A percentile compares a stretch with the other conserved stretches of the same genome.
phyloP scores from a whole-genome alignment of 139 green algal species.

The Trebouxia sp. region DNA sequence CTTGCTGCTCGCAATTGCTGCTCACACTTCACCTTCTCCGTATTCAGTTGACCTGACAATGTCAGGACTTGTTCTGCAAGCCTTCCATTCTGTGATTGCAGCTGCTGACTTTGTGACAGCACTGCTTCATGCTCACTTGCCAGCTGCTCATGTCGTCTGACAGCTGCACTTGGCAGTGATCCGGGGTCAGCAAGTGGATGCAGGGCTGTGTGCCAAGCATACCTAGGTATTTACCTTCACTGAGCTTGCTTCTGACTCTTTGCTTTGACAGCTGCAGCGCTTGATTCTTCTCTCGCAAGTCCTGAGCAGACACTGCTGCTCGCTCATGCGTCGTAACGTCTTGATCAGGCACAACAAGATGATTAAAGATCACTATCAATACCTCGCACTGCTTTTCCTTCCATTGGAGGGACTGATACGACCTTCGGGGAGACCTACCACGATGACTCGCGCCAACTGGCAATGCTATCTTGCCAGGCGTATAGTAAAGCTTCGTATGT shows the following conservation, averaged over 20 bases:
- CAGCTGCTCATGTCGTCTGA: not conserved
- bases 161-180: too few species aligned
- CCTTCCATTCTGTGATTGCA: not conserved
- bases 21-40: slow-evolving; percentile 11
- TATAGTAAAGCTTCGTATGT: slow-evolving; percentile 1
- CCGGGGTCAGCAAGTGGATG: too few species aligned
- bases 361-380: not conserved
- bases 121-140: slow-evolving; percentile 9
- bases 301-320: not conserved
- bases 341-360: too few species aligned
- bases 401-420: not conserved
- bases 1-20: not conserved
- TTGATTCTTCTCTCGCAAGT: not conserved
- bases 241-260: not conserved
- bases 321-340: too few species aligned
- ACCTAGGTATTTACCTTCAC: not conserved
- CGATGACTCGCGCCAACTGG: not conserved
- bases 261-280: not conserved
- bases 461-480: not conserved
- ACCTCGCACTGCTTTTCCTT: slow-evolving; percentile 7
- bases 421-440: not conserved
- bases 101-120: not conserved
- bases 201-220: too few species aligned
- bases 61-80: not conserved
- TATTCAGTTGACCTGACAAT: not conserved